Percentiles rank a stretch among this genome's conserved stretches.
phyloP scores from a whole-genome alignment of 495 filamentous ascomycete species.

The Achaetomiella virescens region DNA sequence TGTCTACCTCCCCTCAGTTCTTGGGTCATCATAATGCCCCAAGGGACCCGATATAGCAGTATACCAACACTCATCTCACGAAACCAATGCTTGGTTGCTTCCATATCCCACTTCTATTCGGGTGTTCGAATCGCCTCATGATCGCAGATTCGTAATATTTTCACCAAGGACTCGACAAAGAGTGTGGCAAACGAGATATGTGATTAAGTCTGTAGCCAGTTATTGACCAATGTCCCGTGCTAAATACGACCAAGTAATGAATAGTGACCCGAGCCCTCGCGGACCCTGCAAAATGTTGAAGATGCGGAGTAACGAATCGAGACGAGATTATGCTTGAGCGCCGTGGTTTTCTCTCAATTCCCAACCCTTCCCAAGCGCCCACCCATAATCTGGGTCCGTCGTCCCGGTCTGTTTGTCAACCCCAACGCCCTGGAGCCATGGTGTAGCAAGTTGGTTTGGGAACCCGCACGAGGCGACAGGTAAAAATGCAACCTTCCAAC shows the following conservation, averaged over 20 bases:
- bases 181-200: slow-evolving; percentile 2
- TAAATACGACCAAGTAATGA: slow-evolving; percentile 13
- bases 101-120: too few relatives aligned
- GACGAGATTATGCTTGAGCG: slow-evolving; percentile 14
- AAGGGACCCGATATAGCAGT: too few relatives aligned
- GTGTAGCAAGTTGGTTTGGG: background rate
- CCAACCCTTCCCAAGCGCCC: background rate
- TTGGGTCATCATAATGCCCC: too few relatives aligned
- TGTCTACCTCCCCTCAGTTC: too few relatives aligned
- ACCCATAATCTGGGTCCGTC: background rate
- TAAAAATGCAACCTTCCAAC: background rate
- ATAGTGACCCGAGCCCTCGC: slow-evolving; percentile 3
- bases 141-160: too few relatives aligned
- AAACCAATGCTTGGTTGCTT: too few relatives aligned
- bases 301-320: slow-evolving; percentile 13
- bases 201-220: slow-evolving; percentile 12
- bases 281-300: slow-evolving; percentile 17
- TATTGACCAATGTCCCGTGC: slow-evolving; percentile 12
- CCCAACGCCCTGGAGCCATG: background rate
- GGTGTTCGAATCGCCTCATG: too few relatives aligned
- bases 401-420: background rate
- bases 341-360: background rate
- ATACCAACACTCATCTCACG: too few relatives aligned
- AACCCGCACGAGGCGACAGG: background rate
- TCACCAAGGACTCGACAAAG: background rate